Percentiles rank a stretch among this genome's conserved stretches.
These are phyloP conservation scores for Hymenoscyphus repandus DNA, from an alignment of 2,329 filamentous ascomycete species.

Conservation along the genomic window DNA sequence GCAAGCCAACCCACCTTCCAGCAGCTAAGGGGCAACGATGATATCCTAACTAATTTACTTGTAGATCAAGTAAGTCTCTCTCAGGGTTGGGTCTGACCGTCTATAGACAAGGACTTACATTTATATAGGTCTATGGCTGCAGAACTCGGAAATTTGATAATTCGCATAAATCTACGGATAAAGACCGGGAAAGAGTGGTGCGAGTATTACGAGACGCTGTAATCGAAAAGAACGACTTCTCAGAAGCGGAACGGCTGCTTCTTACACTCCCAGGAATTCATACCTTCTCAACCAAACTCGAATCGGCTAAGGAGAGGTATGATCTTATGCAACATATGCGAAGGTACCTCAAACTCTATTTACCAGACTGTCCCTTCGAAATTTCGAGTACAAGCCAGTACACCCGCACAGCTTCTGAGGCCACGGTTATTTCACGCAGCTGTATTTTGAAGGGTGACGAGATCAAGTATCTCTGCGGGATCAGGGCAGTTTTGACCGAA, in stretches of 20 bases:
- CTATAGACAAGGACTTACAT: constrained; percentile 1
- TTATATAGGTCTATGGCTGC: constrained; percentile 78
- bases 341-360: constrained; percentile 85
- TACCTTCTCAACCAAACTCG: constrained; percentile 61
- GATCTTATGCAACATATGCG: constrained; percentile 80
- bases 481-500: constrained; percentile 81
- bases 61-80: constrained; percentile 72
- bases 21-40: constrained; percentile 86
- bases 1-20: constrained; percentile 68
- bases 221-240: no score
- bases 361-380: constrained; percentile 87
- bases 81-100: constrained; percentile 1
- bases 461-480: constrained; percentile 83
- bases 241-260: no score
- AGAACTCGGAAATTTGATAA: constrained; percentile 86
- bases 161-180: constrained; percentile 74
- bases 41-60: constrained; percentile 86
- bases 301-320: constrained; percentile 69
- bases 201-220: constrained; percentile 26
- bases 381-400: constrained; percentile 90
- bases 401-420: constrained; percentile 84
- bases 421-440: constrained; percentile 72
- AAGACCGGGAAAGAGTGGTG: constrained; percentile 57
- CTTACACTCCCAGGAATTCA: constrained; percentile 65
- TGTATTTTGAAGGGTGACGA: constrained; percentile 73